Base-by-base conservation (phyloP, 2,329 filamentous ascomycete genomes). In the Colletotrichum sp. region DNA sequence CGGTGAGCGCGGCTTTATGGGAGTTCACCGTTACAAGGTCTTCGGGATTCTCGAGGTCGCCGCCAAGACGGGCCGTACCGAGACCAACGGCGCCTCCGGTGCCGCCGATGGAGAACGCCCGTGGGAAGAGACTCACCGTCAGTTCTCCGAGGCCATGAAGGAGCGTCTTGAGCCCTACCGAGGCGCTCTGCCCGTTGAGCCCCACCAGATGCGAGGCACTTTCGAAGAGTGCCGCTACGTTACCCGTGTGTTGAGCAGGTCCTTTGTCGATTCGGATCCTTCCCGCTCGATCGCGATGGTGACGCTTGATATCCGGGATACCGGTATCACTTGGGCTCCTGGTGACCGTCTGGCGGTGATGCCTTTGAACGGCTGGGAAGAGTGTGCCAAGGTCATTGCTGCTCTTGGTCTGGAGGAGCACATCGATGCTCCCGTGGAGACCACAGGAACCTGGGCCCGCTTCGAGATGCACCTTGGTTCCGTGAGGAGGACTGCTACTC, bases 11-110 rank as follows among this genome's bases (percentile, higher is more conserved):
- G 89, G 89, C 2, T 91, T 90, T 78, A 89, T 91, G 89, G 89
- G 89, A 2, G 87, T 86, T 0, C 89, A 91, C 78, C 83, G 89
- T 18, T 90, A 90, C 80, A 91, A 91, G 78, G 89, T 91, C 6
- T 91, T 89, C 72, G 89, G 89, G 1, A 88, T 90, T 26, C 86
- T 91, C 0, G 89, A 90, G 74, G 86, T 90, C n/a, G 89, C 89
- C 0, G 87, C 85, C 26, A 90, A 91, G 80, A 89, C 87, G 1
- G 89, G 89, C 2, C 84, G 89, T 5, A 88, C 88, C 0, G 89
- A 87, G 74, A 90, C 89, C 0, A 90, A 90, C 68, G 89, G 89
- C 3, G 82, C 85, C 15, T 89, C 89, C 1, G 89, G 88, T 0
- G 84, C 84, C 5, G 83, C 83, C 2, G 86, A 87, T 67, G 82